phyloP scores from a whole-genome alignment of 2,329 filamentous ascomycete species.

The Fusarium mangiferae region DNA sequence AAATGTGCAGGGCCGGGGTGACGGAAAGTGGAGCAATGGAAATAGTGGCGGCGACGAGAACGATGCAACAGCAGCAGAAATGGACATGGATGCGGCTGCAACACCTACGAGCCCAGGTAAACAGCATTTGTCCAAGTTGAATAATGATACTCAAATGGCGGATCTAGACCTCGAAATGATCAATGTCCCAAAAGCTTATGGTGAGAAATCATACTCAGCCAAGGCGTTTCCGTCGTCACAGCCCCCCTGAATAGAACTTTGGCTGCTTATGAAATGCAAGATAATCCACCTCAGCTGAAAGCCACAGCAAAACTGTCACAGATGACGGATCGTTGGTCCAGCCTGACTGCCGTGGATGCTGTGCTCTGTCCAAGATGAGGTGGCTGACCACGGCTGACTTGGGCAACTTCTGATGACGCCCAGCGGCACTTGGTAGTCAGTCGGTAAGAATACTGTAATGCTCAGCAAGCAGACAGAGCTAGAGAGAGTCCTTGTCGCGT shows the following conservation, averaged over 20 bases:
- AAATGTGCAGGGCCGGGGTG: conserved; percentile 11
- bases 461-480: neutral
- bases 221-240: conserved; percentile 23
- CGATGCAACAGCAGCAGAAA: neutral
- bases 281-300: conserved; percentile 33
- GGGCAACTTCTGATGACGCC: conserved; percentile 21
- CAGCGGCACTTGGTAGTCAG: neutral
- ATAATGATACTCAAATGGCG: neutral
- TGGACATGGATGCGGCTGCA: neutral
- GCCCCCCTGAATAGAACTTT: conserved; percentile 16
- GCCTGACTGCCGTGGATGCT: neutral
- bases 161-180: neutral
- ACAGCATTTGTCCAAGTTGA: neutral
- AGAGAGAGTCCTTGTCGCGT: conserved; percentile 29
- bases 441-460: neutral
- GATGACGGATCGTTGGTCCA: conserved; percentile 21
- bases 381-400: conserved; percentile 12
- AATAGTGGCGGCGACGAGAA: conserved; percentile 25
- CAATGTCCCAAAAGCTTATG: conserved; percentile 1
- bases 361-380: conserved; percentile 5
- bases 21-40: conserved; percentile 21
- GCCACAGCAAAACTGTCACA: conserved; percentile 21
- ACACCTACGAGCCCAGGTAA: neutral
- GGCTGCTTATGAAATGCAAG: conserved; percentile 19
- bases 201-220: conserved; percentile 10